Base-by-base conservation (phyloP, 1,284 basidiomycete species). In the Amylostereum chailletii region DNA sequence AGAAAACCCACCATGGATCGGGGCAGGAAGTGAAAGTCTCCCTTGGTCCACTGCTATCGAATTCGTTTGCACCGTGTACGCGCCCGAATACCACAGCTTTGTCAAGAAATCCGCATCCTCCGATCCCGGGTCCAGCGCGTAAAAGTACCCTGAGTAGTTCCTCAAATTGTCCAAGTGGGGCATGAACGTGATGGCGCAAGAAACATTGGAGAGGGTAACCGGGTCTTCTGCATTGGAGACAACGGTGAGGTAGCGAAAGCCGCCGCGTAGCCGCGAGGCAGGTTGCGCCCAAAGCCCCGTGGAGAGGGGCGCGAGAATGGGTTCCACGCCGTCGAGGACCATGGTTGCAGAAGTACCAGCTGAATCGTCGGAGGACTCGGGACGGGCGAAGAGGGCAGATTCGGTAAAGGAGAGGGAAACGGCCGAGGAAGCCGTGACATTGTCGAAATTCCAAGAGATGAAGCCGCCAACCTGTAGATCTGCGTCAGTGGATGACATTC, bases 1-100 rank as follows among this genome's bases (percentile, higher is more conserved):
- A 11, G 34, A 36, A 40, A 27, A 29, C 33, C 30, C 49, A n/a
- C 46, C 71, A 71, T 70, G 7, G 63, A 62, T n/a, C 64, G 60
- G 4, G 58, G 56, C 1, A 71, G 66, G 51, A 75, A 66, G 0
- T 76, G 77, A 0, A 77, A 68, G 48, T 71, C 60, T 19, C 79
- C 78, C 79, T 0, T 76, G 78, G 51, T 80, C 51, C 19, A 79
- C 48, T 0, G 77, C 65, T 0, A 80, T 75, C 0, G 73, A 76
- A 52, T 78, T 77, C 0, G 78, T 79, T 57, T 81, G 78, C 7
- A 81, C 75, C 0, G 78, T 81, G 56, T 80, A 81, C 4, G 77
- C 78, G 5, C 79, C 79, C 0, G 78, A 68, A 57, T 79, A 81
- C 78, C 79, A 81, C 3, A 79, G 68, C 75, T 78, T 79, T 0